Evolutionary conservation across 352 stramenopile genomes (phyloP), one percentile per base, ranked within the genome.

Genomic region (Phytopythium cucurbitacearum): DNA sequence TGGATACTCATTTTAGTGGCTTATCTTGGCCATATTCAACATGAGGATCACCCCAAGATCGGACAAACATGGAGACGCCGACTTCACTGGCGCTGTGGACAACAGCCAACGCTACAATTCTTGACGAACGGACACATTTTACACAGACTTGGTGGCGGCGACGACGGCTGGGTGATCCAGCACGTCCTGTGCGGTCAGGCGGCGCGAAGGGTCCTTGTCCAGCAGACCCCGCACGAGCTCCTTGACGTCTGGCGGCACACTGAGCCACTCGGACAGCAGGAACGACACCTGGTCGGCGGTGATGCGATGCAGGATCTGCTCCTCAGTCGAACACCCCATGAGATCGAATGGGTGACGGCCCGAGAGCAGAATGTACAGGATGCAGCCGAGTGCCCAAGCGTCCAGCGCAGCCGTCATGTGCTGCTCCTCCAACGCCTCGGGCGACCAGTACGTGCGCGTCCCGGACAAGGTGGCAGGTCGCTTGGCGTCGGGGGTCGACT

Each of bases 261-360:
- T 49, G 34, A 49, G 48, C 82, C 82, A 94, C n/a, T 77, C 59
- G 0, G 78, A 69, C 2, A 84, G 55, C 13, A 74, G 34, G 51
- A 91, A 89, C 12, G 70, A 85, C 33, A 89, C 73, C 0, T 65
- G 53, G 12, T 88, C 73, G 4, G 48, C 53, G 37, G 63, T 56
- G 13, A 90, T 62, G 21, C 82, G 81, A 7, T 82, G 64, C 11
- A 95, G 48, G 35, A 96, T 75, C 64, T 95, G 69, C 34, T 80
- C 70, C 55, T 96, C 87, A 1, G 59, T 89, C 2, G 83, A 82
- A n/a, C 59, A 71, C 37, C 87, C 87, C 34, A 74, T 83, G 40
- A 86, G 70, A 53, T 96, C 87, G 56, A 96, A 96, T n/a, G 87
- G 87, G 42, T 96, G 87, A 16, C 79, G 69, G 1, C 87, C 87